These are phyloP conservation scores for Magnolia kwangsiensis DNA, from an alignment of 164 flowering plant species.

Conservation along the genomic window DNA sequence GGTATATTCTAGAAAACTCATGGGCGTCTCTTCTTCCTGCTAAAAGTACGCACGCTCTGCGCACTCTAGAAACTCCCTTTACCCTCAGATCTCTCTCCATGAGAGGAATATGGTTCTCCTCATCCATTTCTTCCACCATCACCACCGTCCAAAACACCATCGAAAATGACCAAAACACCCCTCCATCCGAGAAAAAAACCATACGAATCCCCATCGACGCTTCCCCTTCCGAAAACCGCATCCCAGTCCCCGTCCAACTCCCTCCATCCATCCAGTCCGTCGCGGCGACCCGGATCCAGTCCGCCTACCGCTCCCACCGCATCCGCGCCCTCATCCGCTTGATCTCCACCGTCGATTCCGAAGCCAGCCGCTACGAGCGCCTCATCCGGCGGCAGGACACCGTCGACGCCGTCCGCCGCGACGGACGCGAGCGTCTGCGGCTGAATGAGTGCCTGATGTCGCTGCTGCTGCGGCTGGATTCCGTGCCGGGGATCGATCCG, in stretches of 20 bases:
- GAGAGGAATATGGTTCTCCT: neutral
- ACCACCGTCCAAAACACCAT: constrained; percentile 1
- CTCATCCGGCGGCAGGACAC: constrained; percentile 78
- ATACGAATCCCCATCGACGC: constrained; percentile 24
- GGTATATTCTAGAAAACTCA: too few relatives aligned
- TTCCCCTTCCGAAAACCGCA: constrained; percentile 10
- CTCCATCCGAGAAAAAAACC: constrained; percentile 16
- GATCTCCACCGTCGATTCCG: constrained; percentile 51
- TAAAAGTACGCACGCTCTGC: too few relatives aligned
- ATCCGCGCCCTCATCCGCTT: constrained; percentile 41
- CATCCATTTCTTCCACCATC: neutral
- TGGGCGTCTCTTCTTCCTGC: too few relatives aligned
- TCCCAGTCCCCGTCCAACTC: constrained; percentile 24
- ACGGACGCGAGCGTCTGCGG: constrained; percentile 48
- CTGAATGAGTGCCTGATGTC: constrained; percentile 80
- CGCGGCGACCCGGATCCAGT: constrained; percentile 69
- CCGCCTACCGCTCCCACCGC: constrained; percentile 57
- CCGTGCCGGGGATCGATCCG: constrained; percentile 66
- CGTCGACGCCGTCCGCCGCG: constrained; percentile 65
- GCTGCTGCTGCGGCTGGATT: constrained; percentile 64
- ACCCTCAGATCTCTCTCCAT: too few relatives aligned
- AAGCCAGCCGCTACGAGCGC: constrained; percentile 41
- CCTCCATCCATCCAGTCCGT: constrained; percentile 12
- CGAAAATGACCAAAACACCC: constrained; percentile 33
- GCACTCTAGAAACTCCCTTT: too few relatives aligned